phyloP scores from a whole-genome alignment of 2,329 filamentous ascomycete species.

The Fusarium xylarioides region DNA sequence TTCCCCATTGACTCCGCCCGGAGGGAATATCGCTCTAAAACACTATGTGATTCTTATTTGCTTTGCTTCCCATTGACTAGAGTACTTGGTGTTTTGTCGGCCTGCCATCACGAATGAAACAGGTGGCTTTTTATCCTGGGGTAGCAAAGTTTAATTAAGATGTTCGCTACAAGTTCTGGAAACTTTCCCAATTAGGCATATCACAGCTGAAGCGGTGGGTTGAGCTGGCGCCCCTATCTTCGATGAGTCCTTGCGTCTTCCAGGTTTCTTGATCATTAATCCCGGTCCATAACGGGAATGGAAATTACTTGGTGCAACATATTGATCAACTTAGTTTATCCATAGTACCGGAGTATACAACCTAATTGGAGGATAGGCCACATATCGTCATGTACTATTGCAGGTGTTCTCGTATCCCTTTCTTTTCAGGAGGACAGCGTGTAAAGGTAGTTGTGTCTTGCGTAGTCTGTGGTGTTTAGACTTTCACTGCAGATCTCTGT shows the following conservation, averaged over 20 bases:
- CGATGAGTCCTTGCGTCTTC: slow-evolving; percentile 8
- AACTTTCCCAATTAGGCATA: slow-evolving; percentile 12
- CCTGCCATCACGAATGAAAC: not conserved
- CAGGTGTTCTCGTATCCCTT: slow-evolving; percentile 19
- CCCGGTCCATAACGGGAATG: slow-evolving; percentile 33
- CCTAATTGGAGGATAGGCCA: slow-evolving; percentile 30
- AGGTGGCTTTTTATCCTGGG: slow-evolving; percentile 1
- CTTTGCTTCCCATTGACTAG: not conserved
- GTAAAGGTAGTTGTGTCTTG: not conserved
- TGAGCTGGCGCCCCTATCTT: slow-evolving; percentile 38
- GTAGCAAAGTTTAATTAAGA: slow-evolving; percentile 9
- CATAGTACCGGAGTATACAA: slow-evolving; percentile 33
- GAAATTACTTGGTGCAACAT: slow-evolving; percentile 43
- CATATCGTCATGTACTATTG: slow-evolving; percentile 9
- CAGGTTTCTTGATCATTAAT: slow-evolving; percentile 25
- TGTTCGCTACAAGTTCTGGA: slow-evolving; percentile 4
- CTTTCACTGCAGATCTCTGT: slow-evolving; percentile 2
- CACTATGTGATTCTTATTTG: not conserved
- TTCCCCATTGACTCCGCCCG: not conserved
- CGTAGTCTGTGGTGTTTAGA: not conserved
- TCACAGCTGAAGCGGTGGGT: slow-evolving; percentile 16
- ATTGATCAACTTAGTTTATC: slow-evolving; percentile 19
- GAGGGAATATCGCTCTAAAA: not conserved
- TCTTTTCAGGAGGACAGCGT: slow-evolving; percentile 10
- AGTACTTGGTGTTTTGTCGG: not conserved